Evolutionary conservation across 2,329 filamentous ascomycete species (phyloP).

Genomic region (Bipolaris bicolor): DNA sequence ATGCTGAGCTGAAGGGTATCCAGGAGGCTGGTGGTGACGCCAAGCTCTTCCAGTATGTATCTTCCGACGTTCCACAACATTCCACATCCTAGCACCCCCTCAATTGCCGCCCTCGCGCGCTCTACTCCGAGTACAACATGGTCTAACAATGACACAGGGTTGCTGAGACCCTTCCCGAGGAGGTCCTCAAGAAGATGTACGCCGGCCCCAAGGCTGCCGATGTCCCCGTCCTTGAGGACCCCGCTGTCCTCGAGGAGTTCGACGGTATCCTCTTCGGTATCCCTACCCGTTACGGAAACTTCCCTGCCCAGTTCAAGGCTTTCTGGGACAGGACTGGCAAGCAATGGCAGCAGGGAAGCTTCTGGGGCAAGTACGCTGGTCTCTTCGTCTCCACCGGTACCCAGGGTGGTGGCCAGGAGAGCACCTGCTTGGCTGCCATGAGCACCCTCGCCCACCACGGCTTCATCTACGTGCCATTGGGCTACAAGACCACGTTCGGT

Average conservation of each 20-base stretch:
- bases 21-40: constrained; percentile 81
- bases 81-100: not conserved
- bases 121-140: not conserved
- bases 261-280: constrained; percentile 93
- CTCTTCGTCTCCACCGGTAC: constrained; percentile 89
- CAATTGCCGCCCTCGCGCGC: not conserved
- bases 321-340: constrained; percentile 91
- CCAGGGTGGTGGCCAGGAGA: constrained; percentile 88
- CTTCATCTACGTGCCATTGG: constrained; percentile 93
- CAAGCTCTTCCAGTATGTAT: constrained; percentile 78
- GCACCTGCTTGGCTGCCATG: constrained; percentile 79
- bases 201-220: constrained; percentile 76
- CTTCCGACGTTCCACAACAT: not conserved
- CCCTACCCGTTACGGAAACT: constrained; percentile 95
- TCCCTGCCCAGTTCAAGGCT: constrained; percentile 92
- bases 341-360: constrained; percentile 80
- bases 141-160: constrained; percentile 58
- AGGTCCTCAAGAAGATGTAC: constrained; percentile 89
- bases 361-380: constrained; percentile 87
- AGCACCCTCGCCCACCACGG: constrained; percentile 91
- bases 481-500: constrained; percentile 81
- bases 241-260: constrained; percentile 71
- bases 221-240: constrained; percentile 66
- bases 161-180: constrained; percentile 81
- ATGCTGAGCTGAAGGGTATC: constrained; percentile 90